A percentile compares a stretch with the other conserved stretches of the same genome.
Evolutionary conservation across 306 rosid genomes (phyloP).

Genomic region (Malus sylvestris): DNA sequence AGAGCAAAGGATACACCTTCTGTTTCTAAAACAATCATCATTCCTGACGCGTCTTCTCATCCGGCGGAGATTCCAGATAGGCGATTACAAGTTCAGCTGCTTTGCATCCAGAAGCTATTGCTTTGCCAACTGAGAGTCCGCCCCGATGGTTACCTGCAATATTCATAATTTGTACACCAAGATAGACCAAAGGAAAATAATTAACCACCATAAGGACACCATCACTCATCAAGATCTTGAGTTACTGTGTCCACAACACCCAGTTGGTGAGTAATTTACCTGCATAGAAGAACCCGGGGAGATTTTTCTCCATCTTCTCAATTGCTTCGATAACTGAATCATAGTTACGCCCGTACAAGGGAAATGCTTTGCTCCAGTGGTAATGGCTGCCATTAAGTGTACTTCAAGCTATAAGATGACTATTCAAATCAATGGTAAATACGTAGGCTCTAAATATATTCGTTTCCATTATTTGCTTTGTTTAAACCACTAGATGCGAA

Average conservation of each 20-base stretch:
- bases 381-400: slow-evolving; percentile 61
- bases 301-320: slow-evolving; percentile 71
- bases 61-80: slow-evolving; percentile 57
- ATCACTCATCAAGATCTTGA: not conserved
- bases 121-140: slow-evolving; percentile 84
- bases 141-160: slow-evolving; percentile 67
- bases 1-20: not conserved
- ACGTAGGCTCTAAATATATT: not conserved
- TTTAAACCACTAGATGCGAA: slow-evolving; percentile 2
- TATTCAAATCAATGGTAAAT: not conserved
- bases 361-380: slow-evolving; percentile 89
- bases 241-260: not conserved
- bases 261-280: slow-evolving; percentile 35
- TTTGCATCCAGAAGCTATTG: slow-evolving; percentile 81
- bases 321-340: slow-evolving; percentile 77
- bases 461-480: not conserved
- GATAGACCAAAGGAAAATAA: not conserved
- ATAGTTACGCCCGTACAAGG: slow-evolving; percentile 70
- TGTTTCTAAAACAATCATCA: slow-evolving; percentile 14
- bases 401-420: slow-evolving; percentile 13
- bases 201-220: not conserved
- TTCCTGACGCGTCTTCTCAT: slow-evolving; percentile 20
- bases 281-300: slow-evolving; percentile 86
- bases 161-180: not conserved
- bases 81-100: slow-evolving; percentile 87